Evolutionary conservation across 2,329 filamentous ascomycete genomes (phyloP), one percentile per base, ranked within the genome.

Genomic region (Thielaviopsis ethacetica): DNA sequence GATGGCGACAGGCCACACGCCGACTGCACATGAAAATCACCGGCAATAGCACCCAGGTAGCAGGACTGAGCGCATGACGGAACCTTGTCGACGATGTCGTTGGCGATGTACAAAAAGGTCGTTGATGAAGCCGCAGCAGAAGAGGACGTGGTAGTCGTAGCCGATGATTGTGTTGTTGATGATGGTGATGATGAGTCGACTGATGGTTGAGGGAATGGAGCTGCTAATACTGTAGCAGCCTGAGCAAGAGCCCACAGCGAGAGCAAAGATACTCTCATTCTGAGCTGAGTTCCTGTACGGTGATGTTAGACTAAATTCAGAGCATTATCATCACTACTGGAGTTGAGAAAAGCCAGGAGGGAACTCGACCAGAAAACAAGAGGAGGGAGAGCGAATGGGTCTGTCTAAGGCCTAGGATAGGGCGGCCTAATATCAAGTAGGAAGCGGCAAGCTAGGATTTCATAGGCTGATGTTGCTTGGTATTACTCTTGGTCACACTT

Each of bases 1-100:
- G 57, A 57, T 15, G 57, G 57, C 5, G 56, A 50, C 30, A 49
- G 15, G 6, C 53, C 53, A 21, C 60, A 59, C 17, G 55, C 27
- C 12, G 47, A 47, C 17, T 47, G 49, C 17, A 58, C 47, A 10
- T 47, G 30, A 4, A 61, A 57, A 12, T 61, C 26, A 30, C 38
- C 49, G 17, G 49, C 27, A n/a, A 61, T 61, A 19, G 34, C 49
- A n/a, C 47, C 22, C 13, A 41, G 21, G 34, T 53, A 59, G 26
- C 57, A 61, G 6, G 21, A 12, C 21, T 49, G 22, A 5, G 60
- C 60, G 13, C 60, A 61, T 5, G 30, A 30, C 5, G 60, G 57
- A 7, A 61, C 60, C 24, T 56, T 47, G 21, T 34, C n/a, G 15
- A 59, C 17, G 13, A 61, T 61, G 1, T 47, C 50, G 6, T 56